Base-by-base conservation (phyloP, 805 yeast species). In the Maudiozyma turicensis region DNA sequence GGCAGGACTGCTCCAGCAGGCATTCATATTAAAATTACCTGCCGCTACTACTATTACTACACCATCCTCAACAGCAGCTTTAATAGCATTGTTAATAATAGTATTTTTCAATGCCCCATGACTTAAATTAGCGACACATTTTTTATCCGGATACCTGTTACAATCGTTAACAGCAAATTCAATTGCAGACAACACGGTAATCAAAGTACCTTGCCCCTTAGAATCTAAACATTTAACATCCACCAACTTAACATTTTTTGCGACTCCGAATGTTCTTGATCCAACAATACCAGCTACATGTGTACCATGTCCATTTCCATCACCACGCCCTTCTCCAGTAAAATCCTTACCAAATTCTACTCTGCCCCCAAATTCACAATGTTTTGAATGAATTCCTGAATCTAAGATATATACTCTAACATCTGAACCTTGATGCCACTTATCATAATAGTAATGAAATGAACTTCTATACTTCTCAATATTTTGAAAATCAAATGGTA, bases 251-350 rank as follows among this genome's bases (percentile, higher is more conserved):
- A 77, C 78, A 40, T 76, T 66, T 63, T 90, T 89, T 14, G 95
- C 87, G 3, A 87, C 93, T 6, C 97, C 97, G 68, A 72, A 89
- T 2, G 81, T 78, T 47, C 68, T 72, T 1, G 96, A 86, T 0
- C 91, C 96, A 48, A 87, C 76, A 10, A 87, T 70, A 3, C 96
- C 96, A 0, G 96, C 95, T 44, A 90, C 95, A 65, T 89, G 96
- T 1, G 96, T 87, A 0, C 96, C 97, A 64, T 89, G 97, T 0
- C 96, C 96, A 49, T 60, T 82, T 8, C 68, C 68, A 61, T 90
- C 96, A 6, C 86, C 87, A 1, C 71, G 59, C 0, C 80, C 78
- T 54, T 78, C 83, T 1, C 69, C 70, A 0, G 87, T 81, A 50
- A 81, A 77, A 58, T 83, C 86, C 7, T 70, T 73, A 0, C 90